Percentiles rank a stretch among this genome's conserved stretches.
phyloP scores from a whole-genome alignment of 495 filamentous ascomycete genomes.

The Penicillium fimorum region DNA sequence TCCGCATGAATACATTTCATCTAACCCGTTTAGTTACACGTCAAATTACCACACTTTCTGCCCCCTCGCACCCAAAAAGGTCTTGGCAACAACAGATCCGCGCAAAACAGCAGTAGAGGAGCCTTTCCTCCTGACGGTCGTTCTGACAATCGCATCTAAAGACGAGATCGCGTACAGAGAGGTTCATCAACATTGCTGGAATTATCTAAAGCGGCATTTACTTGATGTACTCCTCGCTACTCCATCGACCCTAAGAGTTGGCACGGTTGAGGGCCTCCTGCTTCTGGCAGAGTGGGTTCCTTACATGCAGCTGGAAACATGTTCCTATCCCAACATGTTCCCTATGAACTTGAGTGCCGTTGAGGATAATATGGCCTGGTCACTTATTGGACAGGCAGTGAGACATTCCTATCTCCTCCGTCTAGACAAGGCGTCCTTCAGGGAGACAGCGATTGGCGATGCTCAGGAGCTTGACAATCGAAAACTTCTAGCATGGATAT shows the following conservation, averaged over 20 bases:
- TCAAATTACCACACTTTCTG: slow-evolving; percentile 8
- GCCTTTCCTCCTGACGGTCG: slow-evolving; percentile 1
- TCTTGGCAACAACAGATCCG: background rate
- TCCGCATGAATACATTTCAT: too few species aligned
- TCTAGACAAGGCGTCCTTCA: slow-evolving; percentile 7
- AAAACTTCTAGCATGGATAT: slow-evolving; percentile 8
- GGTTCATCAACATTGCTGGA: slow-evolving; percentile 8
- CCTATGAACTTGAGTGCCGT: slow-evolving; percentile 5
- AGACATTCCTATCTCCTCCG: slow-evolving; percentile 8
- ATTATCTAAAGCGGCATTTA: slow-evolving; percentile 1
- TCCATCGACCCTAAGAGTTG: slow-evolving; percentile 3
- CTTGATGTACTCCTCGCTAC: slow-evolving; percentile 4
- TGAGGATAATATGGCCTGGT: slow-evolving; percentile 10
- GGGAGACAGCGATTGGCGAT: slow-evolving; percentile 2
- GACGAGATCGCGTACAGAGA: slow-evolving; percentile 3
- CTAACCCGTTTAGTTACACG: slow-evolving; percentile 6
- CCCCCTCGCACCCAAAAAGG: background rate
- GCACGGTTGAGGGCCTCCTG: slow-evolving; percentile 5
- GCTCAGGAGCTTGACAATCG: background rate
- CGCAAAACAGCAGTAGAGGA: slow-evolving; percentile 6
- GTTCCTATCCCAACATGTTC: slow-evolving; percentile 1
- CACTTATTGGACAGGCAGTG: slow-evolving; percentile 8
- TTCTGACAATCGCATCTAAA: slow-evolving; percentile 8
- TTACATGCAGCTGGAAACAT: background rate
- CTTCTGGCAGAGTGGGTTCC: slow-evolving; percentile 9